Conservation (phyloP, 2,329 filamentous ascomycete genomes). For the Hymenotorrendiella dingleyae region DNA sequence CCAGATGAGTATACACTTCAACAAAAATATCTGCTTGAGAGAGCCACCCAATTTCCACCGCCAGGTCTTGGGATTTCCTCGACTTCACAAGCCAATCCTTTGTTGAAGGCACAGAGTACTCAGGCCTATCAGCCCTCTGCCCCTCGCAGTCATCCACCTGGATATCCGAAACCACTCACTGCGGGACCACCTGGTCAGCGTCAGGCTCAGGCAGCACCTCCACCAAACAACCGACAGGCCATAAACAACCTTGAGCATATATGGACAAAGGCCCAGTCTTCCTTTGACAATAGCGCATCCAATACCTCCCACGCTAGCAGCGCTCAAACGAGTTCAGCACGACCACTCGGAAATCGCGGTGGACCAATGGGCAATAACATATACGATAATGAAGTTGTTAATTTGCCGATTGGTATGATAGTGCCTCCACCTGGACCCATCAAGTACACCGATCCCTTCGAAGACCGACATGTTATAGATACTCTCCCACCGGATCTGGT, state of each 20-base stretch:
- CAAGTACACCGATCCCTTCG: conserved; percentile 9
- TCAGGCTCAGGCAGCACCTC: conserved; percentile 8
- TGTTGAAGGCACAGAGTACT: conserved; percentile 12
- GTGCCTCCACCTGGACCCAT: not conserved
- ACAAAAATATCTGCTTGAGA: conserved; percentile 21
- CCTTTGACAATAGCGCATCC: not conserved
- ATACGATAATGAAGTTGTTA: conserved; percentile 2
- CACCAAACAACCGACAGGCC: conserved; percentile 7
- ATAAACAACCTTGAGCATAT: conserved; percentile 6
- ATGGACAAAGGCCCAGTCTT: conserved; percentile 3
- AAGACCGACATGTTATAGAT: conserved; percentile 16
- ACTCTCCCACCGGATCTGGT: conserved; percentile 21
- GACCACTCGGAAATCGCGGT: no score
- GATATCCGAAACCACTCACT: conserved; percentile 30
- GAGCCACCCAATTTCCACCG: conserved; percentile 23
- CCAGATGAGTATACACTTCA: no score
- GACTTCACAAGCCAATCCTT: conserved; percentile 16
- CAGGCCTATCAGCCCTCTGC: not conserved
- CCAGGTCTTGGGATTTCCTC: conserved; percentile 10
- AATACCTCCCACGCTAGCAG: not conserved
- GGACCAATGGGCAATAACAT: not conserved
- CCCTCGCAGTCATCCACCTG: conserved; percentile 10
- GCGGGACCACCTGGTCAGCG: conserved; percentile 32
- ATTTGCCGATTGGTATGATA: not conserved
- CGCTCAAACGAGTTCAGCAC: not conserved